phyloP scores from a whole-genome alignment of 2,329 filamentous ascomycete genomes.

The Colletotrichum cuscutae region DNA sequence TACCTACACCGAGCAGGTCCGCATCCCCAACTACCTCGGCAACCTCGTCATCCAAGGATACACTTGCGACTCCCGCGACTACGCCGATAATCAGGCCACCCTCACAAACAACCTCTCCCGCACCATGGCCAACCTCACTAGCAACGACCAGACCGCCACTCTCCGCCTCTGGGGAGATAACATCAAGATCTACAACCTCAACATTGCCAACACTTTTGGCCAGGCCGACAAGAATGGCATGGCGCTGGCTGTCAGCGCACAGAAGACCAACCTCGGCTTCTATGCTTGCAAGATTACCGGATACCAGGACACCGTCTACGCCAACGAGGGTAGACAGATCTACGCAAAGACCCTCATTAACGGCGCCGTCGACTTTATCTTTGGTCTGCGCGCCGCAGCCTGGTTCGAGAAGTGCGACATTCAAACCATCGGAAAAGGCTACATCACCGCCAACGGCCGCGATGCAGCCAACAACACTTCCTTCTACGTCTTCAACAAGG shows the following conservation, averaged over 20 bases:
- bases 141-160: conserved; percentile 55
- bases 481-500: conserved; percentile 58
- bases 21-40: conserved; percentile 11
- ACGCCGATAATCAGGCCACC: conserved; percentile 61
- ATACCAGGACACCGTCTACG: conserved; percentile 67
- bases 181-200: conserved; percentile 58
- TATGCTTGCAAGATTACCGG: conserved; percentile 63
- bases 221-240: conserved; percentile 60
- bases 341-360: conserved; percentile 65
- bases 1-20: conserved; percentile 55
- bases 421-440: conserved; percentile 55
- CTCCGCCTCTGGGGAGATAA: conserved; percentile 64
- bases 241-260: conserved; percentile 64
- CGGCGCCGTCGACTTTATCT: conserved; percentile 69
- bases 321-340: conserved; percentile 62
- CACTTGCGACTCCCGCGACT: conserved; percentile 56
- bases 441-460: conserved; percentile 58
- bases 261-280: conserved; percentile 48
- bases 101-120: conserved; percentile 43
- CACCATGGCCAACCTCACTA: conserved; percentile 50
- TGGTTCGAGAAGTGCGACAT: conserved; percentile 67
- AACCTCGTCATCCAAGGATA: conserved; percentile 65
- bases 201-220: conserved; percentile 57
- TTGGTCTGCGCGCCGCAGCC: conserved; percentile 61
- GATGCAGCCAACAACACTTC: conserved; percentile 54